phyloP scores from a whole-genome alignment of 768 basidiomycete genomes.

The Mycena filopes region DNA sequence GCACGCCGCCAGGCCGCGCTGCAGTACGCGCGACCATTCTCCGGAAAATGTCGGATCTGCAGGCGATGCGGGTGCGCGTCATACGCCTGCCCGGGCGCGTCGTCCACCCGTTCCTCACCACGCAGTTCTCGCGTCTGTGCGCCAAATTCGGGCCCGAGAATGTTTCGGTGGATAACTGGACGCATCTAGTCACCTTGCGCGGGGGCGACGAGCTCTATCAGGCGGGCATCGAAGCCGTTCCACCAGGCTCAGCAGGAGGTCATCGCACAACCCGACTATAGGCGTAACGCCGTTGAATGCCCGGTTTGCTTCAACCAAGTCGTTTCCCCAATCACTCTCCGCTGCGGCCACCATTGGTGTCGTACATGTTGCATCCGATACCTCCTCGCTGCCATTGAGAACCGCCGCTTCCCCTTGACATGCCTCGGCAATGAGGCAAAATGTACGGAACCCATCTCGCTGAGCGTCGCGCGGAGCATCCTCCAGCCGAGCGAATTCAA shows the following conservation, averaged over 20 bases:
- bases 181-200: constrained; percentile 60
- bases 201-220: constrained; percentile 61
- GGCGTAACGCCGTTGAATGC: constrained; percentile 50
- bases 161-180: constrained; percentile 58
- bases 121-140: constrained; percentile 58
- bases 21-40: constrained; percentile 58
- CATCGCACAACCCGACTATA: constrained; percentile 26
- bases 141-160: constrained; percentile 66
- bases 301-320: constrained; percentile 77
- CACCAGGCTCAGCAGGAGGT: constrained; percentile 44
- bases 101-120: constrained; percentile 57
- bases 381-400: constrained; percentile 65
- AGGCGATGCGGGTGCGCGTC: constrained; percentile 50
- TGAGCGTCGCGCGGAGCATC: constrained; percentile 59
- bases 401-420: constrained; percentile 72
- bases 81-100: constrained; percentile 61
- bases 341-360: constrained; percentile 79
- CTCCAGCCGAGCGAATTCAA: constrained; percentile 65
- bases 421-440: constrained; percentile 75
- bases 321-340: constrained; percentile 60
- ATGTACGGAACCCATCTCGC: constrained; percentile 67
- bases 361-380: constrained; percentile 69
- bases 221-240: constrained; percentile 54
- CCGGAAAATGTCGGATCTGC: constrained; percentile 55
- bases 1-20: constrained; percentile 53